Conservation (phyloP, 805 yeast genomes). For the Saccharomycopsis babjevae region DNA sequence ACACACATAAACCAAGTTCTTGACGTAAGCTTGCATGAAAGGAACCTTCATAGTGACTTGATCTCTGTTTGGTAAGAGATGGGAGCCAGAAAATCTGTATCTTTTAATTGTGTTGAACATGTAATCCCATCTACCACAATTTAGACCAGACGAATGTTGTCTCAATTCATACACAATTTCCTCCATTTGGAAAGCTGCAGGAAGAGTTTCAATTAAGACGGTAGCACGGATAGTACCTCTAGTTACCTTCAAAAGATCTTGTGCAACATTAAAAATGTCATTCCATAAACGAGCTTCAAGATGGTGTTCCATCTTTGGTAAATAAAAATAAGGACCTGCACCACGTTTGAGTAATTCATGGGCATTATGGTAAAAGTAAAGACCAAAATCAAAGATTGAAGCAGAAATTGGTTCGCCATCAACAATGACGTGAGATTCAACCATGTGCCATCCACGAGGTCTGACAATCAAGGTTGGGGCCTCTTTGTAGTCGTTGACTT, state of each 20-base stretch:
- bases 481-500: conserved; percentile 41
- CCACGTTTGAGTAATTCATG: conserved; percentile 50
- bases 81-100: conserved; percentile 55
- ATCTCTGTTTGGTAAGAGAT: conserved; percentile 68
- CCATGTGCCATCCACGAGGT: conserved; percentile 86
- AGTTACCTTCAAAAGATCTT: conserved; percentile 56
- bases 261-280: conserved; percentile 66
- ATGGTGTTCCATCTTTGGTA: conserved; percentile 83
- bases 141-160: conserved; percentile 69
- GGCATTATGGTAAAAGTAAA: conserved; percentile 71
- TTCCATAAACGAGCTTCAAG: conserved; percentile 78
- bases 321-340: conserved; percentile 70
- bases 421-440: conserved; percentile 57
- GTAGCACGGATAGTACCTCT: conserved; percentile 78
- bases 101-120: conserved; percentile 73
- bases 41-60: conserved; percentile 75
- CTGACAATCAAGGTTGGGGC: conserved; percentile 73
- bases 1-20: conserved; percentile 60
- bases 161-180: conserved; percentile 71
- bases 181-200: conserved; percentile 81
- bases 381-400: conserved; percentile 69
- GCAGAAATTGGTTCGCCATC: conserved; percentile 74
- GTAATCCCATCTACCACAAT: conserved; percentile 88
- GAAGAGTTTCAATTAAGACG: conserved; percentile 72
- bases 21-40: conserved; percentile 71